Conservation (phyloP, 1,139 yeast species). For the Kluyveromyces sp. region DNA sequence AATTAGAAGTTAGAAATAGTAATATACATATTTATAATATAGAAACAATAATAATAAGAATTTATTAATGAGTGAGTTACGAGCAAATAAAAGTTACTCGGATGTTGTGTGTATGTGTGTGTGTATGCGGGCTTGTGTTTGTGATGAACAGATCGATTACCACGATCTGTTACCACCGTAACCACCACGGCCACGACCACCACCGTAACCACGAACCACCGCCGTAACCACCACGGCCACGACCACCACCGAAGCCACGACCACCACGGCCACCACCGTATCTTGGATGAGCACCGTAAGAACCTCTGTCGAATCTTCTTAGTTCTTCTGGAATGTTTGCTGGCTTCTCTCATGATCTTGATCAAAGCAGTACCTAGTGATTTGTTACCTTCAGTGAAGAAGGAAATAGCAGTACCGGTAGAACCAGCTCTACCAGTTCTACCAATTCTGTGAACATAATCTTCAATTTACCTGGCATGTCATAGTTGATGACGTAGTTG, state of each 20-base stretch:
- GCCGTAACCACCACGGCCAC: constrained; percentile 37
- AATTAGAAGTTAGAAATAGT: background rate
- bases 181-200: constrained; percentile 26
- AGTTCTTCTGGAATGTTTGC: constrained; percentile 71
- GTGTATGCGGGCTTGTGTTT: background rate
- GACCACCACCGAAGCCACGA: constrained; percentile 48
- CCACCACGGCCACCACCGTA: constrained; percentile 50
- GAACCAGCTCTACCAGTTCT: constrained; percentile 99
- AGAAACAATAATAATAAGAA: background rate
- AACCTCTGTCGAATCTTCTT: constrained; percentile 38
- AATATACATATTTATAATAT: constrained; percentile 5
- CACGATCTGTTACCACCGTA: constrained; percentile 13
- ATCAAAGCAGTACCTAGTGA: constrained; percentile 87
- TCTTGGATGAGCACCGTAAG: constrained; percentile 38
- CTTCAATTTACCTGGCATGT: constrained; percentile 98
- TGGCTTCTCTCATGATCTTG: constrained; percentile 90
- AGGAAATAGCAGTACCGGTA: constrained; percentile 88
- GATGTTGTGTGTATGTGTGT: too few species aligned
- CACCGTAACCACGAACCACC: constrained; percentile 32
- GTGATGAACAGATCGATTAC: background rate
- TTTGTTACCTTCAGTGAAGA: constrained; percentile 83
- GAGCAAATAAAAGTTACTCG: background rate
- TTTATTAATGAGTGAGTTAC: constrained; percentile 1
- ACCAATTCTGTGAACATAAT: constrained; percentile 73
- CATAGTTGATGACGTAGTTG: constrained; percentile 85